phyloP scores from a whole-genome alignment of 805 yeast genomes.

The Saccharomycopsis sp. region DNA sequence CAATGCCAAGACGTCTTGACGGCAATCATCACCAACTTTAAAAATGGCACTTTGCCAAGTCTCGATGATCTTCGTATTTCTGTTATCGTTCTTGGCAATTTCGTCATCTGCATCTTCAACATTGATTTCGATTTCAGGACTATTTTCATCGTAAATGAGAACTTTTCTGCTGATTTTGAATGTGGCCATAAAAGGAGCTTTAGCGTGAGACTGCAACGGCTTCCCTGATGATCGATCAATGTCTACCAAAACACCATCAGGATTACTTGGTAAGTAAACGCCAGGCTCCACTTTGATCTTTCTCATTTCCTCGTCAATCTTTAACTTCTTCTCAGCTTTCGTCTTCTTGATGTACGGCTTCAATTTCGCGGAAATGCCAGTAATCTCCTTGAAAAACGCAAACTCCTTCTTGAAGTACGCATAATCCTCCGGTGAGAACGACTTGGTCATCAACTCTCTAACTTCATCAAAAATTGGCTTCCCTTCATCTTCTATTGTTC shows the following conservation, averaged over 20 bases:
- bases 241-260: conserved; percentile 89
- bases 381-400: conserved; percentile 81
- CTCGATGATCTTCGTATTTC: conserved; percentile 38
- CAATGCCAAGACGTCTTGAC: conserved; percentile 92
- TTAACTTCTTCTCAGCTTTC: conserved; percentile 91
- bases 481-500: conserved; percentile 64
- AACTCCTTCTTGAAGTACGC: conserved; percentile 76
- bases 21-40: conserved; percentile 98
- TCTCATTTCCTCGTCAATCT: conserved; percentile 94
- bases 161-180: conserved; percentile 68
- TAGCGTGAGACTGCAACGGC: conserved; percentile 96
- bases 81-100: conserved; percentile 24
- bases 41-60: conserved; percentile 93
- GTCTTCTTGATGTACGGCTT: conserved; percentile 91
- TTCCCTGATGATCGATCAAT: conserved; percentile 87
- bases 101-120: conserved; percentile 19
- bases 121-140: conserved; percentile 26
- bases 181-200: conserved; percentile 97
- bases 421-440: conserved; percentile 53
- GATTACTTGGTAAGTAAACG: conserved; percentile 91
- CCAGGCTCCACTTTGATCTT: conserved; percentile 63
- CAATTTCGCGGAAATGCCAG: conserved; percentile 87
- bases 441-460: conserved; percentile 49
- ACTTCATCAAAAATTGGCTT: conserved; percentile 79
- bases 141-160: conserved; percentile 28